Conservation (phyloP, 495 filamentous ascomycete species). For the Aspergillus mulundensis region DNA sequence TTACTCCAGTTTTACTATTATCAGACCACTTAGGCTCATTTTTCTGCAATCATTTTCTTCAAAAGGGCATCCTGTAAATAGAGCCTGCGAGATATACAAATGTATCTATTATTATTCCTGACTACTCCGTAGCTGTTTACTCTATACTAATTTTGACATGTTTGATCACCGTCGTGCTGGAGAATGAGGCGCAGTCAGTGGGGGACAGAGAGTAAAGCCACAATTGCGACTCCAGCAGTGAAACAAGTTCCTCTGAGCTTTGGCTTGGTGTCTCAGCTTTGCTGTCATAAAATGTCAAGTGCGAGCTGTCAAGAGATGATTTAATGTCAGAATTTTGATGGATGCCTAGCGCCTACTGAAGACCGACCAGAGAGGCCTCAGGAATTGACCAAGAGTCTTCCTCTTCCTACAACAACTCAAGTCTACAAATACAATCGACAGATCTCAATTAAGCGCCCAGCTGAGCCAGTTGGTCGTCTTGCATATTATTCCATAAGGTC, state of each 20-base stretch:
- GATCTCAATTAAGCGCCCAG: slow-evolving; percentile 3
- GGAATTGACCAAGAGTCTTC: background rate
- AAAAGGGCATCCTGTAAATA: background rate
- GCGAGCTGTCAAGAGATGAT: background rate
- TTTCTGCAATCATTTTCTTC: too few relatives aligned
- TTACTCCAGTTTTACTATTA: too few relatives aligned
- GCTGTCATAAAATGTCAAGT: background rate
- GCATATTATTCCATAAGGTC: background rate
- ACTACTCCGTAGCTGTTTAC: background rate
- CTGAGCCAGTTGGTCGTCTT: slow-evolving; percentile 1
- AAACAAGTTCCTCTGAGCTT: background rate
- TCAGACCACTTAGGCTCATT: too few relatives aligned
- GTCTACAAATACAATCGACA: background rate
- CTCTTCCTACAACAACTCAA: background rate
- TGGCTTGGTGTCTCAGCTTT: background rate
- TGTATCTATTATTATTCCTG: background rate
- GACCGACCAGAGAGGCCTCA: background rate
- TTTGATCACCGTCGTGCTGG: background rate
- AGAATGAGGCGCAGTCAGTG: slow-evolving; percentile 13
- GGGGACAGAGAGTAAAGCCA: slow-evolving; percentile 17
- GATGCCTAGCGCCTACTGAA: slow-evolving; percentile 12
- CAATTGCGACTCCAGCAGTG: background rate
- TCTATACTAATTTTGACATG: background rate
- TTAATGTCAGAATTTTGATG: slow-evolving; percentile 9
- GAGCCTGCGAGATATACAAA: background rate